Base-by-base conservation (phyloP, 2,329 filamentous ascomycete genomes). In the Aspergillus nomiae region DNA sequence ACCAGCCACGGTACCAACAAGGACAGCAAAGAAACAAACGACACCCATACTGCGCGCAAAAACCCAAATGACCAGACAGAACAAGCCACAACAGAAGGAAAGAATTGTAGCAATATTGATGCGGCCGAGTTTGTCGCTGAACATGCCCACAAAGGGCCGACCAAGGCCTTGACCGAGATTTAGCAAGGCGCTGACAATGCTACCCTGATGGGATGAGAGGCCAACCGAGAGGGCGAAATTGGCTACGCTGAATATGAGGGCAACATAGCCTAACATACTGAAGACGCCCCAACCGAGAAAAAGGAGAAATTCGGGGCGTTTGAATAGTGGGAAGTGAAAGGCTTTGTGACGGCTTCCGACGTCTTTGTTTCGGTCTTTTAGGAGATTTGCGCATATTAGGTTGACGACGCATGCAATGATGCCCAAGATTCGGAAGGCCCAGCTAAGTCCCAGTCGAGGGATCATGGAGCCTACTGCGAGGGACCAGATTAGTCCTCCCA, bases 181-280 rank as follows among this genome's bases (percentile, higher is more conserved):
- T 58, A 90, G 76, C 11, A 90, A 69, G 0, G 88, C 88, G 4
- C 84, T 84, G n/a, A 89, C 81, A 45, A 87, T 79, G 16, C 84
- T 84, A 0, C 86, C 88, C 71, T 90, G 87, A n/a, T 83, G 77
- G 2, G 85, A 77, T 0, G 80, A 81, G 4, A 90, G 80, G 0
- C 88, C 88, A 41, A 90, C 82, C 0, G 82, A 82, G 8, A 82
- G 77, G 1, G 87, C 86, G 69, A 89, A 90, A 63, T 85, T 87
- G 1, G 89, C 85, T 10, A 91, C 74, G 3, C 84, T 87, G 76
- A 89, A 91, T 2, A 90, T 79, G 2, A 90, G 74, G 0, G 88
- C 85, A 24, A 89, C 85, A 66, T 90, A 90, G 7, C 86, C 89
- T 7, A 91, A 77, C 82, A 89, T 87, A 57, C 82, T 87, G 65